These are phyloP conservation scores for Salix koriyanagi DNA, from an alignment of 345 rosid species.

Conservation along the genomic window DNA sequence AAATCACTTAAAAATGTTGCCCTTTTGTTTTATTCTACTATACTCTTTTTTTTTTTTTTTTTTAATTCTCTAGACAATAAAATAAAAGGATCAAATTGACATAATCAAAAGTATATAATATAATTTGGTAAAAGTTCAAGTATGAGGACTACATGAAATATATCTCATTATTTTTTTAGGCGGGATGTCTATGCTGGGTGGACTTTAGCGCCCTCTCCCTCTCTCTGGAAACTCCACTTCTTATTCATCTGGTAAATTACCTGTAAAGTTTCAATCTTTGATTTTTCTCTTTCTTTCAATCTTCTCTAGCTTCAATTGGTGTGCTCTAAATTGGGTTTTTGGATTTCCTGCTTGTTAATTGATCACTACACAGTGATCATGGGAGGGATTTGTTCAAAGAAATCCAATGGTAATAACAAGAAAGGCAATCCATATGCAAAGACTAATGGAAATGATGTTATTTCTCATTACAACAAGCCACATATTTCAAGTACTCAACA, in stretches of 20 bases:
- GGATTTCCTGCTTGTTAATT: not conserved
- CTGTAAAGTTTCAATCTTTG: not conserved
- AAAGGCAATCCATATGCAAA: not conserved
- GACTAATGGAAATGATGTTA: not conserved
- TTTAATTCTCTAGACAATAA: no score
- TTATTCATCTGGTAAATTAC: not conserved
- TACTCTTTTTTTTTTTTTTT: no score
- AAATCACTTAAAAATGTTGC: no score
- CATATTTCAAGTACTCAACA: not conserved
- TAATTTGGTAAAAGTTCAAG: not conserved
- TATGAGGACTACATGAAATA: not conserved
- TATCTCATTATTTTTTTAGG: not conserved
- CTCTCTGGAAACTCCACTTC: not conserved
- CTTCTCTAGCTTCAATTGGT: not conserved
- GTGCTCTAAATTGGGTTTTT: not conserved
- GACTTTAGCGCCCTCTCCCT: not conserved
- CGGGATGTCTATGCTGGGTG: not conserved
- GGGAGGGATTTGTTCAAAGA: not conserved
- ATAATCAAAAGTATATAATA: not conserved
- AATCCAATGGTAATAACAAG: not conserved
- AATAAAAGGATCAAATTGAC: not conserved
- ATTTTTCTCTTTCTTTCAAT: not conserved
- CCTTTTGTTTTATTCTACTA: no score
- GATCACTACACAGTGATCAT: not conserved
- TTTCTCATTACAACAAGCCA: not conserved